Percentiles rank a stretch among this genome's conserved stretches.
Conservation (phyloP, 768 basidiomycete genomes). For the Tulasnella sp. region DNA sequence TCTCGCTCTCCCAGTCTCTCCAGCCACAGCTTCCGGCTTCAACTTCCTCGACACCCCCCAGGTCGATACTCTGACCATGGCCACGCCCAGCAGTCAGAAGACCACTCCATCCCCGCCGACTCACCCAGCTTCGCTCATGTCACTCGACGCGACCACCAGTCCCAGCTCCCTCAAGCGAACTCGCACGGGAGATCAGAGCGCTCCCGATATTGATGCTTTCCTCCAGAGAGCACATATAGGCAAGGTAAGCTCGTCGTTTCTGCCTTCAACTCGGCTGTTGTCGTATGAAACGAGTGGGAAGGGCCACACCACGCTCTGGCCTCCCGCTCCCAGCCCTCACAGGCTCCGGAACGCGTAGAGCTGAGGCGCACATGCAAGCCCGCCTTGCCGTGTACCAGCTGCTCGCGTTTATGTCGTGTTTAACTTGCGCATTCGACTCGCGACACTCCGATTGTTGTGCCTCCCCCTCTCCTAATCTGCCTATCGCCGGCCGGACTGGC, state of each 20-base stretch:
- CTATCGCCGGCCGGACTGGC: constrained; percentile 16
- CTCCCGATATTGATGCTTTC: constrained; percentile 53
- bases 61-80: constrained; percentile 45
- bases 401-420: constrained; percentile 17
- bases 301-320: constrained; percentile 11
- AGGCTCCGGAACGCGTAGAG: neutral
- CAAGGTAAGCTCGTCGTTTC: constrained; percentile 54
- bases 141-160: constrained; percentile 44
- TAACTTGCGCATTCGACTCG: neutral
- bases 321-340: neutral
- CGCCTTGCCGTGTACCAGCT: constrained; percentile 3
- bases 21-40: constrained; percentile 37
- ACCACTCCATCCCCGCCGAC: constrained; percentile 78
- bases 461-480: neutral
- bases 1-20: constrained; percentile 40
- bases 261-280: neutral
- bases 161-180: constrained; percentile 41
- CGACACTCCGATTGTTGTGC: neutral
- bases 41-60: constrained; percentile 28
- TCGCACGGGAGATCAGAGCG: constrained; percentile 53
- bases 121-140: constrained; percentile 40
- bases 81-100: constrained; percentile 66
- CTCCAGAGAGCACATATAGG: constrained; percentile 73
- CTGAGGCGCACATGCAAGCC: neutral
- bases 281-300: neutral